Percentiles rank a stretch among this genome's conserved stretches.
phyloP scores from a whole-genome alignment of 306 rosid genomes.

The Spatholobus suberectus region DNA sequence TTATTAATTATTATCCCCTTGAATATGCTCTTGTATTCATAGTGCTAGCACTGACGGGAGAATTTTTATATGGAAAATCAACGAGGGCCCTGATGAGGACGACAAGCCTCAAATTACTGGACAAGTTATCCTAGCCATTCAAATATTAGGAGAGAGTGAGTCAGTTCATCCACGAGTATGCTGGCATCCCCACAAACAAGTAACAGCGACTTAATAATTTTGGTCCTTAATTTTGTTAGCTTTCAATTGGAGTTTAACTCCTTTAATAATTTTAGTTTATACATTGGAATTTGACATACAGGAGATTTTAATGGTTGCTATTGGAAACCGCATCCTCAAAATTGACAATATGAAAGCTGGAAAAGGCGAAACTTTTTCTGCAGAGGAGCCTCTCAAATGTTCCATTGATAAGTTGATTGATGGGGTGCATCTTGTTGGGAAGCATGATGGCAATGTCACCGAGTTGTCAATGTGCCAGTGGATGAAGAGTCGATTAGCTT shows the following conservation, averaged over 20 bases:
- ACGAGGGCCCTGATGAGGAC: conserved; percentile 73
- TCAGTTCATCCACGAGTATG: conserved; percentile 73
- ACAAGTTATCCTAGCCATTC: conserved; percentile 62
- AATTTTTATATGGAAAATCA: conserved; percentile 71
- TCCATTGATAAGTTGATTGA: conserved; percentile 66
- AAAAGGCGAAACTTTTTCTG: conserved; percentile 58
- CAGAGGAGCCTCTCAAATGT: conserved; percentile 71
- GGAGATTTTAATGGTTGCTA: conserved; percentile 74
- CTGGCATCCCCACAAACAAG: conserved; percentile 91
- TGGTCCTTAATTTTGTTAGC: conserved; percentile 28
- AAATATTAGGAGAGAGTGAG: conserved; percentile 62
- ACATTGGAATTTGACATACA: conserved; percentile 44
- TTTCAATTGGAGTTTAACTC: conserved; percentile 15
- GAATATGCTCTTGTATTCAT: conserved; percentile 35
- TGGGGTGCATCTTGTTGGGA: conserved; percentile 69
- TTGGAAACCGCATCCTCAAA: conserved; percentile 61
- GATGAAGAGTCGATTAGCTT: conserved; percentile 80
- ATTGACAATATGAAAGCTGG: conserved; percentile 68
- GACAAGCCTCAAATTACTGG: conserved; percentile 80
- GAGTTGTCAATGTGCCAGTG: conserved; percentile 88
- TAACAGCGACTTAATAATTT: conserved; percentile 38
- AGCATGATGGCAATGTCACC: conserved; percentile 68
- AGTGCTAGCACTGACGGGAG: conserved; percentile 81
- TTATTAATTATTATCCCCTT: conserved; percentile 29
- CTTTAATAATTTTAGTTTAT: conserved; percentile 18